Conservation (phyloP, 202 grass and related monocot species). For the Eragrostis tef region DNA sequence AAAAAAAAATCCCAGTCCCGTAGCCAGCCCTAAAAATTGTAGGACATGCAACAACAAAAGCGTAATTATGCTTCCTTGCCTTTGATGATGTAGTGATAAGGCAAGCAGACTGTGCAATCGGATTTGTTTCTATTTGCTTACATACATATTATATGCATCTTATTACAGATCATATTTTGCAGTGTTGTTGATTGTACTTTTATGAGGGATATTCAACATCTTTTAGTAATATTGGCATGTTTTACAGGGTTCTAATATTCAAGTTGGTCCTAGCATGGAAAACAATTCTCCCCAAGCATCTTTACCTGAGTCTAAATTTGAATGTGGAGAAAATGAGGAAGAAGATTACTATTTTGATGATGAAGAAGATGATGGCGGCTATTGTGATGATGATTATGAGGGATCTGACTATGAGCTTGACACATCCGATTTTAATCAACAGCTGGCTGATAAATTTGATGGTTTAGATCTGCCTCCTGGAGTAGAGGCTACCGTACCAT, state of each 20-base stretch:
- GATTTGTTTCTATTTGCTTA: neutral
- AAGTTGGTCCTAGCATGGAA: constrained; percentile 49
- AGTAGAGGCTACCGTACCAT: constrained; percentile 73
- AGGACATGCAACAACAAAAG: neutral
- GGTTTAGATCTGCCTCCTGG: constrained; percentile 78
- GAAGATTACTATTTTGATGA: constrained; percentile 66
- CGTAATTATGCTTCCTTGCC: neutral
- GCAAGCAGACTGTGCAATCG: constrained; percentile 4
- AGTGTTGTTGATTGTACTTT: neutral
- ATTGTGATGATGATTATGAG: constrained; percentile 50
- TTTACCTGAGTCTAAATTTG: constrained; percentile 38
- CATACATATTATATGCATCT: neutral
- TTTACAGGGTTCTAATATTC: constrained; percentile 53
- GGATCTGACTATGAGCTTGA: constrained; percentile 57
- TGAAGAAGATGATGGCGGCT: constrained; percentile 51
- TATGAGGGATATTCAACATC: neutral
- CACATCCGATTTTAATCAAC: constrained; percentile 53
- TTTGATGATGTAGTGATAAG: neutral
- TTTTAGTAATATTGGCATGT: constrained; percentile 35
- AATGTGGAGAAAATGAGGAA: constrained; percentile 50
- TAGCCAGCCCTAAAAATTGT: neutral
- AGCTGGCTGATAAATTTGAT: constrained; percentile 74
- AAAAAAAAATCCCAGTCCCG: neutral
- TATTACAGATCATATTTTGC: neutral
- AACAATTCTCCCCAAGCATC: constrained; percentile 39